Base-by-base conservation (phyloP, 1,284 basidiomycete species). In the Bjerkandera adusta region DNA sequence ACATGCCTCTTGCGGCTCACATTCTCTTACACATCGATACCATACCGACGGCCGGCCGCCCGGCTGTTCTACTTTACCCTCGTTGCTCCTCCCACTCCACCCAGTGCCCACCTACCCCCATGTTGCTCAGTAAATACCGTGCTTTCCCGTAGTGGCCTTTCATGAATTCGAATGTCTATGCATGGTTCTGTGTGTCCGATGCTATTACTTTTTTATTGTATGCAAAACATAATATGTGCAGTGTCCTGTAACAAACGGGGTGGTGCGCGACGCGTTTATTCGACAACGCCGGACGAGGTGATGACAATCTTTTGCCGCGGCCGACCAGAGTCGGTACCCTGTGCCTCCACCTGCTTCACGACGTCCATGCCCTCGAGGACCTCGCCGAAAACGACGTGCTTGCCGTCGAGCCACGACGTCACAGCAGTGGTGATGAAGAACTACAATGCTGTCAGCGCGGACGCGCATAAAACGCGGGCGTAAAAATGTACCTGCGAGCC, bases 381-480 rank as follows among this genome's bases (percentile, higher is more conserved):
- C 61, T 87, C 79, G n/a, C 90, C 91, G 57, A 92, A 92, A 8
- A 92, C 88, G 57, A 92, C 85, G 60, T 90, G 88, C 56, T 79
- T 82, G 38, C 77, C 81, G 53, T 94, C 85, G 12, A 93, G 76
- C 88, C 92, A 92, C 32, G 72, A 69, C 3, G 85, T 85, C 33
- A 81, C 72, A 41, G 83, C 81, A 7, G 92, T 96, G 29, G 92
- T 95, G 67, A 96, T 86, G 68, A 93, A 92, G 73, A 92, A 93
- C 77, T 85, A 54, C 11, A 26, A 3, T 15, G 5, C 35, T 3
- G 30, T 27, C 27, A 41, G 35, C n/a, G n/a, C n/a, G n/a, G n/a
- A 36, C 21, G 15, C 44, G 26, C 7, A 41, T 33, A 22, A 32
- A 11, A 1, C n/a, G 30, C 13, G 13, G 11, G 16, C 3, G 25